Conservation (phyloP, 768 basidiomycete species). For the Pholiota microspora region DNA sequence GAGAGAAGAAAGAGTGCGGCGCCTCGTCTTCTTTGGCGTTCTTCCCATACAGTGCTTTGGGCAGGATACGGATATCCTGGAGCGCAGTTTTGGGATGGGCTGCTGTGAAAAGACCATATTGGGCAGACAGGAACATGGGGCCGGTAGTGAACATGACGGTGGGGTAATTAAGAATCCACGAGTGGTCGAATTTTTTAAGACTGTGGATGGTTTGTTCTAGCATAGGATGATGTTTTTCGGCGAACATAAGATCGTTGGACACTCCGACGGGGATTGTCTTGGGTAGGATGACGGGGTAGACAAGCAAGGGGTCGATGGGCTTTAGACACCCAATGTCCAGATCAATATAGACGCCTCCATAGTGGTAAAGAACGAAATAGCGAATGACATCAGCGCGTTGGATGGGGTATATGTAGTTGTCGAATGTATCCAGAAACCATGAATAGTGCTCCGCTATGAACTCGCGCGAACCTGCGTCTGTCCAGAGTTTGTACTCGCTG, state of each 20-base stretch:
- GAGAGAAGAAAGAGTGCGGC: slow-evolving; percentile 92
- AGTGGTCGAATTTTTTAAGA: slow-evolving; percentile 87
- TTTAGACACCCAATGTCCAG: slow-evolving; percentile 93
- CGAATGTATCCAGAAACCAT: slow-evolving; percentile 93
- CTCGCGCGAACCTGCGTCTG: slow-evolving; percentile 83
- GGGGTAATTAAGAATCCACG: slow-evolving; percentile 95
- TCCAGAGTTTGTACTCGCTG: slow-evolving; percentile 98
- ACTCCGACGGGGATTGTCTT: slow-evolving; percentile 97
- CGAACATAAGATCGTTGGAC: slow-evolving; percentile 96
- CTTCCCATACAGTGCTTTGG: slow-evolving; percentile 98
- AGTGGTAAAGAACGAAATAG: slow-evolving; percentile 95
- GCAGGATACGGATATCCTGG: slow-evolving; percentile 82
- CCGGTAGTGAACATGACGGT: slow-evolving; percentile 99
- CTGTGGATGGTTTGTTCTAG: slow-evolving; percentile 92
- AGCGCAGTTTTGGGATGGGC: slow-evolving; percentile 65
- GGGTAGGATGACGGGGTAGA: slow-evolving; percentile 86
- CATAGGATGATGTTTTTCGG: slow-evolving; percentile 83
- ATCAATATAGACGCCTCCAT: slow-evolving; percentile 95
- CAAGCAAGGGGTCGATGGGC: slow-evolving; percentile 81
- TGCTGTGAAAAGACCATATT: slow-evolving; percentile 84
- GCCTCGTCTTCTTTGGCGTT: slow-evolving; percentile 83
- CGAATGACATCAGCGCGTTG: slow-evolving; percentile 97
- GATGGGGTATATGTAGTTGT: slow-evolving; percentile 87
- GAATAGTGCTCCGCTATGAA: slow-evolving; percentile 88
- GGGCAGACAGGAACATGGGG: slow-evolving; percentile 96